Percentiles rank a stretch among this genome's conserved stretches.
phyloP scores from a whole-genome alignment of 1,284 basidiomycete genomes.

The Puccinia hordei region DNA sequence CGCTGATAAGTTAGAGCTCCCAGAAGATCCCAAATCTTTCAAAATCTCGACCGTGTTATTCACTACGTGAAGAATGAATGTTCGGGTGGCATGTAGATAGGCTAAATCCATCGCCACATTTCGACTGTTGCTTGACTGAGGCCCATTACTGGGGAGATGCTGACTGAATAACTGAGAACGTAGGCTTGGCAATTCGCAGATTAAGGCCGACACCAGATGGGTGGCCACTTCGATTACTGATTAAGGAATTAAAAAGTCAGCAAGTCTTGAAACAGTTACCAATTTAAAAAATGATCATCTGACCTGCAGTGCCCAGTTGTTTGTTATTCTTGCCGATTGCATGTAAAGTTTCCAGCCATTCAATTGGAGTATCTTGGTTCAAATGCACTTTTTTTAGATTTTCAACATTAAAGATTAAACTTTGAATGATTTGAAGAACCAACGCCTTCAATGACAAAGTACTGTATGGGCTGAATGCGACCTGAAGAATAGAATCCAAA shows the following conservation, averaged over 20 bases:
- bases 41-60: constrained; percentile 6
- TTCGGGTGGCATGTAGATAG: constrained; percentile 28
- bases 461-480: not conserved
- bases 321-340: not conserved
- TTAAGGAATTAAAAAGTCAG: not conserved
- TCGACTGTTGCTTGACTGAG: constrained; percentile 11
- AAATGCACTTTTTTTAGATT: constrained; percentile 12
- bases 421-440: constrained; percentile 9
- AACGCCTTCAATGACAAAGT: not conserved
- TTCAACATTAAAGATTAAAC: constrained; percentile 13
- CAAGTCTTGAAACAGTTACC: not conserved
- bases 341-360: constrained; percentile 19
- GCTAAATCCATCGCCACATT: constrained; percentile 6
- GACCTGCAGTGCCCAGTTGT: not conserved
- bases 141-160: not conserved
- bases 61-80: constrained; percentile 26
- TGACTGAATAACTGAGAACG: constrained; percentile 24
- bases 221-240: constrained; percentile 1
- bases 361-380: not conserved
- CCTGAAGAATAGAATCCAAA: not conserved
- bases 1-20: not conserved
- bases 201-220: constrained; percentile 10
- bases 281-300: not conserved
- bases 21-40: constrained; percentile 3
- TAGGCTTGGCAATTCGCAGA: constrained; percentile 2